Evolutionary conservation across 495 filamentous ascomycete species (phyloP), one percentile per base, ranked within the genome.

Genomic region (Xylaria scruposa): DNA sequence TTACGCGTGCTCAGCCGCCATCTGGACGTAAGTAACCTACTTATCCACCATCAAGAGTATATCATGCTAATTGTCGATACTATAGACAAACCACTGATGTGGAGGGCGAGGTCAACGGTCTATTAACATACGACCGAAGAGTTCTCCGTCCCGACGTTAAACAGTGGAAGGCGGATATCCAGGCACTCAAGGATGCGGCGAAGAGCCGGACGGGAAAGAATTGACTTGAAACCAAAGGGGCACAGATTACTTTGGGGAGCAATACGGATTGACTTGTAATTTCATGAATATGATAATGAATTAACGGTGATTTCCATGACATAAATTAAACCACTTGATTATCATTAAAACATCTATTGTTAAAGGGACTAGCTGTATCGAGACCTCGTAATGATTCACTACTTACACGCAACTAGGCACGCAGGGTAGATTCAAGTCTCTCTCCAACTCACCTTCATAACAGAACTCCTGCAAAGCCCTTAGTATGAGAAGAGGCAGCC

Each of bases 11-110:
- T 60, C 58, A 21, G 58, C 58, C 38, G 58, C 58, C 12, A 60
- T 60, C 1, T 78, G 77, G 77, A 78, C 77, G 77, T 78, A n/a
- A 77, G 74, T 74, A n/a, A 26, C 58, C 33, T 19, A 5, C 31
- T 61, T 19, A 46, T 29, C 56, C 58, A 17, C 47, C 15, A 38
- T 56, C 8, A 7, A 47, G 26, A 10, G 51, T 51, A 63, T 36
- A 69, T 73, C 71, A 72, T 71, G 42, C 24, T 36, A 15, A 38
- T 31, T 31, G 0, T 62, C 21, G 10, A 21, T 53, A 88, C 17
- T 90, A 86, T 81, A 92, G 90, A 19, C 90, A 92, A 77, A 92
- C 90, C 1, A 91, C 89, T 0, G 90, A 93, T 74, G 90, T 93
- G 12, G 91, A 93, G 77, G 90, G 90, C n/a, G 91, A 93, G 78